Evolutionary conservation across 192 early-diverging fungal genomes (phyloP).

Genomic region (Linnemannia hyalina): DNA sequence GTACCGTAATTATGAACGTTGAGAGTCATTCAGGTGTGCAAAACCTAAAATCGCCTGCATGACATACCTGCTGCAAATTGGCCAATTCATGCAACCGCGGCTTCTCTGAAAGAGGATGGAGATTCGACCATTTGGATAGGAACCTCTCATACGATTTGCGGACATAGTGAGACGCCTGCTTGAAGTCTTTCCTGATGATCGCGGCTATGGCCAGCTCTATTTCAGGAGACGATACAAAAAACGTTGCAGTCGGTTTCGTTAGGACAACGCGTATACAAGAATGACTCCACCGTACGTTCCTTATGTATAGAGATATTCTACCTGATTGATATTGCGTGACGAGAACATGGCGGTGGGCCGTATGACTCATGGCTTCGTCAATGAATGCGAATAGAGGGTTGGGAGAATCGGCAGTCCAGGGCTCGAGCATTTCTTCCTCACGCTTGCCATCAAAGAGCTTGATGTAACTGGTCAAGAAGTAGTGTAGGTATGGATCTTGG

Average conservation of each 20-base stretch:
- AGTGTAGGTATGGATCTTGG: slow-evolving; percentile 65
- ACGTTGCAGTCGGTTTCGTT: neutral
- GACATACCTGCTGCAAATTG: slow-evolving; percentile 57
- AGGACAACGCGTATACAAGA: neutral
- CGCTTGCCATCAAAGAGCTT: slow-evolving; percentile 61
- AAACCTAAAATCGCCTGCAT: neutral
- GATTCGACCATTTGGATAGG: slow-evolving; percentile 58
- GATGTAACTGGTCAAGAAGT: slow-evolving; percentile 67
- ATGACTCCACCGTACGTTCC: neutral
- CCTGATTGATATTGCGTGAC: slow-evolving; percentile 55
- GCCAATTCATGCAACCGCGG: slow-evolving; percentile 58
- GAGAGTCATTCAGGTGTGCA: neutral
- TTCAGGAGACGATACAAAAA: too few species aligned
- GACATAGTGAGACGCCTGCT: slow-evolving; percentile 61
- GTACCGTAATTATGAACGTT: neutral
- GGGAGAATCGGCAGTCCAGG: slow-evolving; percentile 63
- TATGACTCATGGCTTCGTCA: slow-evolving; percentile 47
- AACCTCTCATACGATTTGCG: slow-evolving; percentile 60
- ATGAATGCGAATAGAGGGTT: slow-evolving; percentile 71
- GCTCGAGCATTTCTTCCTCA: slow-evolving; percentile 55
- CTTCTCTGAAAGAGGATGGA: slow-evolving; percentile 63
- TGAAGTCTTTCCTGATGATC: slow-evolving; percentile 55
- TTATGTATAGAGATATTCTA: slow-evolving; percentile 1
- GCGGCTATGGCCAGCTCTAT: slow-evolving; percentile 62
- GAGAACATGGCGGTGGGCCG: slow-evolving; percentile 31